Base-by-base conservation (phyloP, 371 early-diverging fungal genomes). In the Syncephalis plumigaleata region DNA sequence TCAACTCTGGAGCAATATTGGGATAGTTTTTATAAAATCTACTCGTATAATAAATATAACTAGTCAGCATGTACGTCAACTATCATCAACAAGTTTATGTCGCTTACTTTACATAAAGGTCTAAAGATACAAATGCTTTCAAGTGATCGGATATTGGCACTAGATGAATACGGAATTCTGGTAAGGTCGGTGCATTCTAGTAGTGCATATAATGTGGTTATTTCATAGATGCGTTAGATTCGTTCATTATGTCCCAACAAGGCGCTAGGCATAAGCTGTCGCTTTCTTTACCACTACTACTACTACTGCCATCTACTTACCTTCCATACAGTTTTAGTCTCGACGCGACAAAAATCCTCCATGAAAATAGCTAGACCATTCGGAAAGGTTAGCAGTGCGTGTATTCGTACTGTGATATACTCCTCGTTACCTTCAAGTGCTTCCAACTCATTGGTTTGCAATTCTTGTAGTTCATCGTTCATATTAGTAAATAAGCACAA, bases 361-460 rank as follows among this genome's bases (percentile, higher is more conserved):
- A 79, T 79, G 54, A 70, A 75, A 24, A 69, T 69, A 23, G 73
- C 73, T 53, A 53, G 48, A 17, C n/a, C 17, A 5, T 3, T 4
- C 45, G 26, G 16, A 17, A 18, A 16, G n/a, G 17, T 24, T 39
- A 4, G 24, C 25, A 24, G 7, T 20, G 8, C 36, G 18, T 17
- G 2, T 39, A 42, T 37, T 20, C 15, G 16, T 24, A 27, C 21
- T 15, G 18, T 7, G 9, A 3, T 5, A 9, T 15, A 4, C 37
- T 27, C 11, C 3, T 55, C 61, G 31, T 61, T 71, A 42, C 74
- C 73, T 57, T 69, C 60, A 15, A 84, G 63, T 38, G 81, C 84
- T 55, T 76, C 81, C 16, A 84, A 65, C 62, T 84, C 84, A 58
- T 81, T 76, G 49, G 68, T 52, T 61, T 84, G 84, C 18, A 76